phyloP scores from a whole-genome alignment of 1,284 basidiomycete species.

The Tilletia walkeri region DNA sequence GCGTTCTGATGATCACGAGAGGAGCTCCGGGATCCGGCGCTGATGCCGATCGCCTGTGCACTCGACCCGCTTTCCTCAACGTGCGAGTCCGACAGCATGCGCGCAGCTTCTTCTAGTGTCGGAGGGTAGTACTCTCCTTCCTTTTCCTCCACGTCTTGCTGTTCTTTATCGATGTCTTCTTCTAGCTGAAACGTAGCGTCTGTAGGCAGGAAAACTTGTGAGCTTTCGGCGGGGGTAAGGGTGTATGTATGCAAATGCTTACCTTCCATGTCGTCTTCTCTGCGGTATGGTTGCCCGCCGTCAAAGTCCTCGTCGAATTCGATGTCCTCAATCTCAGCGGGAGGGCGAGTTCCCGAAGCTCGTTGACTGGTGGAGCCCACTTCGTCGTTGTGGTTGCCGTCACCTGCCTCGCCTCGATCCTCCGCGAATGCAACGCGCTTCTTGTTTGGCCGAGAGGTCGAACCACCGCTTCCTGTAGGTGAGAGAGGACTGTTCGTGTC shows the following conservation, averaged over 20 bases:
- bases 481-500: neutral
- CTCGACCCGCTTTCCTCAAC: neutral
- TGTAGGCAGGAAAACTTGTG: neutral
- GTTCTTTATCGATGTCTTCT: neutral
- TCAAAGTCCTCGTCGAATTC: conserved; percentile 12
- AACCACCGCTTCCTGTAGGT: conserved; percentile 8
- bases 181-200: conserved; percentile 10
- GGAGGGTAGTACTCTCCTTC: conserved; percentile 10
- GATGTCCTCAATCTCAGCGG: neutral
- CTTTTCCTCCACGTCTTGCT: neutral
- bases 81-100: conserved; percentile 5
- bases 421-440: conserved; percentile 14
- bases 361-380: no score
- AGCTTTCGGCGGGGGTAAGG: no score
- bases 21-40: neutral
- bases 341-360: no score
- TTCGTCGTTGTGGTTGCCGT: no score
- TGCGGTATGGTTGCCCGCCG: neutral
- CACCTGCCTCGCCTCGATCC: neutral
- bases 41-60: conserved; percentile 8
- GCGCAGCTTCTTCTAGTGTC: conserved; percentile 13
- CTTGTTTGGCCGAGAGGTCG: neutral
- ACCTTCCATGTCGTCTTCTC: conserved; percentile 3
- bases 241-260: neutral
- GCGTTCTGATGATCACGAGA: neutral